These are phyloP conservation scores for Colletotrichum sp. DNA, from an alignment of 2,329 filamentous ascomycete species.

Conservation along the genomic window DNA sequence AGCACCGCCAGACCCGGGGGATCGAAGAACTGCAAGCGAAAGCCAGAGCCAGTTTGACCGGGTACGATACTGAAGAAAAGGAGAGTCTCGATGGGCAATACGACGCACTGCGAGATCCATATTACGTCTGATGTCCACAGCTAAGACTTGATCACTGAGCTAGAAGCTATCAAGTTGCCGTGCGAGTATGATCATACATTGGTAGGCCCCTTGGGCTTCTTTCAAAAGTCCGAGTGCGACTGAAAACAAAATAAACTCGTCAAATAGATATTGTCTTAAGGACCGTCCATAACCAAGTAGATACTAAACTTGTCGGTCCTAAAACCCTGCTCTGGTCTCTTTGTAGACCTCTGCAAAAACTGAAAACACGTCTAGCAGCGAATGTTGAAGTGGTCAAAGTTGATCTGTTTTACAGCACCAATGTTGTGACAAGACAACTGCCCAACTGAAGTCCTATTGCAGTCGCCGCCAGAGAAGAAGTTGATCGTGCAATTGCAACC, in stretches of 20 bases:
- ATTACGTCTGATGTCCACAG: neutral
- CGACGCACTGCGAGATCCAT: neutral
- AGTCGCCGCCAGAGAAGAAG: conserved; percentile 7
- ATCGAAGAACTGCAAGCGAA: too few species aligned
- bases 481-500: neutral
- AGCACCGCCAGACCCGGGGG: too few species aligned
- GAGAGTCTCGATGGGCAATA: neutral
- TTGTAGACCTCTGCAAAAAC: neutral
- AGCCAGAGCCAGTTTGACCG: too few species aligned
- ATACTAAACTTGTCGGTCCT: neutral
- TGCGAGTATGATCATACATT: neutral
- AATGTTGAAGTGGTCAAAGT: conserved; percentile 17
- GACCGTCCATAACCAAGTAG: neutral
- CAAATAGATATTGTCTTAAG: accelerated
- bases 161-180: neutral
- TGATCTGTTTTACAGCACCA: neutral
- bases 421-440: neutral
- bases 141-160: neutral
- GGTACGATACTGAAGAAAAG: neutral
- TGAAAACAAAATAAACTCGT: too few species aligned
- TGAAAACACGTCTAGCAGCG: neutral
- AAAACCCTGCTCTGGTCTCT: neutral
- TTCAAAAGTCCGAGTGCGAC: neutral
- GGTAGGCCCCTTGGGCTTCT: neutral
- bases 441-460: conserved; percentile 1